phyloP scores from a whole-genome alignment of 371 early-diverging fungal genomes.

The Mortierella sp. region DNA sequence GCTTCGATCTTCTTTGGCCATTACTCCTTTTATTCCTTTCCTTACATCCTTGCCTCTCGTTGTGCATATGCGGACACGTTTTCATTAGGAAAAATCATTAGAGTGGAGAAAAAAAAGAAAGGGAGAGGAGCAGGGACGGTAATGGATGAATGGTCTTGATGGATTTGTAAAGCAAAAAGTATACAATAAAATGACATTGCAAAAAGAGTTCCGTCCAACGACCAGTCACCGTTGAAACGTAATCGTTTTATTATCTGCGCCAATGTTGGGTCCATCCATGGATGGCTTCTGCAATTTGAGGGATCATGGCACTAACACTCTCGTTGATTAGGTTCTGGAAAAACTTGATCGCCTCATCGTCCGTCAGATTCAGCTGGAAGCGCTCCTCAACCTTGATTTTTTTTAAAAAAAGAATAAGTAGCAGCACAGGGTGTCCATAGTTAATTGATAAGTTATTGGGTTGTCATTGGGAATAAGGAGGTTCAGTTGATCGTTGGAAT shows the following conservation, averaged over 20 bases:
- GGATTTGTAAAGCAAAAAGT: too few relatives aligned
- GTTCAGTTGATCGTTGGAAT: neutral
- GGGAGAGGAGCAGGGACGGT: too few relatives aligned
- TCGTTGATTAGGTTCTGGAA: conserved; percentile 95
- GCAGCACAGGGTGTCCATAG: neutral
- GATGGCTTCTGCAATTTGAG: conserved; percentile 97
- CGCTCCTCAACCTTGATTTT: conserved; percentile 90
- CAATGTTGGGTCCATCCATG: conserved; percentile 96
- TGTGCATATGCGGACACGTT: neutral
- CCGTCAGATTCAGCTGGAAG: conserved; percentile 92
- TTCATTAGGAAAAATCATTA: neutral
- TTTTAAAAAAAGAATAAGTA: neutral
- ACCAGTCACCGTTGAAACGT: neutral
- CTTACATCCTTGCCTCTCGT: neutral
- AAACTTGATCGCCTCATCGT: conserved; percentile 95
- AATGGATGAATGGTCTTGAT: too few relatives aligned
- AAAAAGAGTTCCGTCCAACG: too few relatives aligned
- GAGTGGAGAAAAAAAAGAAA: too few relatives aligned
- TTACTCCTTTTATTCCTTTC: neutral
- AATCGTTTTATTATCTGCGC: conserved; percentile 67
- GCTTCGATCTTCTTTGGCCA: neutral
- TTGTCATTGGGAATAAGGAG: neutral
- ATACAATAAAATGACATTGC: too few relatives aligned
- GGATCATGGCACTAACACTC: conserved; percentile 94
- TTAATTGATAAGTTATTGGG: neutral